These are phyloP conservation scores for Suillus occidentalis DNA, from an alignment of 768 basidiomycete genomes.

Conservation along the genomic window DNA sequence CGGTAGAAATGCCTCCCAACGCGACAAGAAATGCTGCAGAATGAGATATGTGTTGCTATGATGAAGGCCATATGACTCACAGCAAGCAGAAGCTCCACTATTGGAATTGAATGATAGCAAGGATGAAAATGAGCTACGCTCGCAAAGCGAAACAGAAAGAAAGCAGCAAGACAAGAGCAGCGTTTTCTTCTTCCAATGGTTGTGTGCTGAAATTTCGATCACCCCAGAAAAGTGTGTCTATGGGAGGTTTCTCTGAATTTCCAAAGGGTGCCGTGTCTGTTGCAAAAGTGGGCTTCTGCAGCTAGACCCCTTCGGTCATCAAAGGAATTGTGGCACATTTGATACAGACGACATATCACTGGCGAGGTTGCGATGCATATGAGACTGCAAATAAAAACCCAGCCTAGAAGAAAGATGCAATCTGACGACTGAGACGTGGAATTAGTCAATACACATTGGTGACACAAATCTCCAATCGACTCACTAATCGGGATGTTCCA, in stretches of 20 bases:
- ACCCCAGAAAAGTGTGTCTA: background rate
- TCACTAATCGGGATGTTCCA: conserved; percentile 36
- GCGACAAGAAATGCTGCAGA: conserved; percentile 43
- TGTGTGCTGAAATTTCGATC: background rate
- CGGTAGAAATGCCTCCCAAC: conserved; percentile 44
- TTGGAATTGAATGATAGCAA: conserved; percentile 25
- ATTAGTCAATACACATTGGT: background rate
- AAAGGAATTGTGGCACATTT: background rate
- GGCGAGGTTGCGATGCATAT: conserved; percentile 25
- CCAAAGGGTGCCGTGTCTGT: background rate
- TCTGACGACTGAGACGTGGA: conserved; percentile 29
- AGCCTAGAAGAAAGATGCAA: conserved; percentile 42
- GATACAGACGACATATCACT: background rate
- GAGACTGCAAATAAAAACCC: conserved; percentile 38
- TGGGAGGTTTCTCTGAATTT: background rate
- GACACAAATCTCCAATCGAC: conserved; percentile 16
- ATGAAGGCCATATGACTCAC: conserved; percentile 17
- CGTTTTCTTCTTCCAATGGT: background rate
- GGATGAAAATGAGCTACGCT: conserved; percentile 31
- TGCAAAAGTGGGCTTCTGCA: background rate
- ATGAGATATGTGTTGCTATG: background rate
- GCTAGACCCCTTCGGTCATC: background rate
- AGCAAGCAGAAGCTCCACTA: conserved; percentile 21
- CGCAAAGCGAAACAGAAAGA: conserved; percentile 31
- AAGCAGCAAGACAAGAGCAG: conserved; percentile 23